These are phyloP conservation scores for Globisporangium megalacanthum DNA, from an alignment of 352 stramenopile species.

Conservation along the genomic window DNA sequence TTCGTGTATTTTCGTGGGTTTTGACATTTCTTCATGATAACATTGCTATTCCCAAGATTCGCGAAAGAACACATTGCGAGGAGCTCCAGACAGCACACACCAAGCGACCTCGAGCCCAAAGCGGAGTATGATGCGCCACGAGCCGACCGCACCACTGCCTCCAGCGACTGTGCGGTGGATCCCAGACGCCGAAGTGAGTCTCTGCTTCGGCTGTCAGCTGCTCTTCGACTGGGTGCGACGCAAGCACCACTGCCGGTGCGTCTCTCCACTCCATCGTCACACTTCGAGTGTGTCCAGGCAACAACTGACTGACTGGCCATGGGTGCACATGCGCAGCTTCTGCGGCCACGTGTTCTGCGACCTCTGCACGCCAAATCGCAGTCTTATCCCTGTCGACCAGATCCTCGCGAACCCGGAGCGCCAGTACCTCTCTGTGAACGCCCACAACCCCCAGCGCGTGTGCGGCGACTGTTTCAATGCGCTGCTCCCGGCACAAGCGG, in stretches of 20 bases:
- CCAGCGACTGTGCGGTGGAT: constrained; percentile 80
- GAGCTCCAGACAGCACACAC: neutral
- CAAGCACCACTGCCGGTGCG: constrained; percentile 86
- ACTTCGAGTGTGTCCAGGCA: neutral
- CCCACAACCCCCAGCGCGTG: constrained; percentile 79
- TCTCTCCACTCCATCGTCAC: too few relatives aligned
- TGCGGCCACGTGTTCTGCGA: constrained; percentile 78
- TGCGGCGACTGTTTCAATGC: constrained; percentile 68
- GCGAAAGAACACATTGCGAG: neutral
- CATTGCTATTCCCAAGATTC: neutral
- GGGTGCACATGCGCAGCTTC: constrained; percentile 26
- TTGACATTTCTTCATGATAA: neutral
- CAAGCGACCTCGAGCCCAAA: neutral
- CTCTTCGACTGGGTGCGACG: constrained; percentile 87
- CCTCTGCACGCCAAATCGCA: constrained; percentile 60
- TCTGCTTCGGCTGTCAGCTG: constrained; percentile 73
- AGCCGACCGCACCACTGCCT: constrained; percentile 8
- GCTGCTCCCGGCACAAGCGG: constrained; percentile 53
- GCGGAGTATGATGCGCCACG: constrained; percentile 6
- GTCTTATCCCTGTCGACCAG: constrained; percentile 65
- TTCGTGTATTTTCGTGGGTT: neutral
- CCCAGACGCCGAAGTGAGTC: constrained; percentile 67
- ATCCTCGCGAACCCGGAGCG: constrained; percentile 68
- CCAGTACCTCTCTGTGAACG: constrained; percentile 75
- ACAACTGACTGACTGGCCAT: neutral